phyloP scores from a whole-genome alignment of 2,329 filamentous ascomycete species.

The Neopestalotiopsis sp. region DNA sequence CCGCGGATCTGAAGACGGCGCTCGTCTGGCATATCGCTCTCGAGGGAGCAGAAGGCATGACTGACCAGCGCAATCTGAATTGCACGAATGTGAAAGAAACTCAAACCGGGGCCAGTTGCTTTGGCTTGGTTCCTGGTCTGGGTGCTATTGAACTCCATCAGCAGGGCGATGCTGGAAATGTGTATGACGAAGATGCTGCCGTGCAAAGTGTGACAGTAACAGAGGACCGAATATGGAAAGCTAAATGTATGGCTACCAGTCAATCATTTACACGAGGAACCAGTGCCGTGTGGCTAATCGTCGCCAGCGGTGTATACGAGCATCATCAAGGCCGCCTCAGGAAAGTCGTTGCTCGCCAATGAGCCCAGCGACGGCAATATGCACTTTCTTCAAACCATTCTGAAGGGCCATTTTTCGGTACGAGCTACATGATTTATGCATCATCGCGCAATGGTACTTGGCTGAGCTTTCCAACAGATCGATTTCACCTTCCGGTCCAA shows the following conservation, averaged over 20 bases:
- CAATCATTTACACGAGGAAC: not conserved
- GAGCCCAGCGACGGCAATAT: conserved; percentile 61
- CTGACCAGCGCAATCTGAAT: not conserved
- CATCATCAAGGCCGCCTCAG: conserved; percentile 63
- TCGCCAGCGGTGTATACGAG: conserved; percentile 58
- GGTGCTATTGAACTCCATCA: conserved; percentile 66
- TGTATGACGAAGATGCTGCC: conserved; percentile 46
- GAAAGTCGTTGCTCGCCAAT: conserved; percentile 62
- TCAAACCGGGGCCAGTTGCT: conserved; percentile 57
- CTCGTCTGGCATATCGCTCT: conserved; percentile 67
- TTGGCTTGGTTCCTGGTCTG: conserved; percentile 60
- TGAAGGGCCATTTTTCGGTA: conserved; percentile 59
- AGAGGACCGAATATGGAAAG: conserved; percentile 68
- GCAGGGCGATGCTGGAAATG: conserved; percentile 58
- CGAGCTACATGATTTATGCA: not conserved
- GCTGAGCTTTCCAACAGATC: not conserved
- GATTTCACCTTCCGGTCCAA: not conserved
- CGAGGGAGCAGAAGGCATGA: conserved; percentile 58
- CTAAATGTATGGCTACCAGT: conserved; percentile 52
- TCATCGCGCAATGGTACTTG: not conserved
- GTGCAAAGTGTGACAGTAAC: conserved; percentile 61
- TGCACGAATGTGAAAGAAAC: not conserved
- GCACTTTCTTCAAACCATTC: conserved; percentile 69
- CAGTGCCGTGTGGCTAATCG: conserved; percentile 38
- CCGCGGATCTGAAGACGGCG: conserved; percentile 57